Percentiles rank a stretch among this genome's conserved stretches.
phyloP scores from a whole-genome alignment of 2,329 filamentous ascomycete genomes.

The Pseudogymnoascus sp. region DNA sequence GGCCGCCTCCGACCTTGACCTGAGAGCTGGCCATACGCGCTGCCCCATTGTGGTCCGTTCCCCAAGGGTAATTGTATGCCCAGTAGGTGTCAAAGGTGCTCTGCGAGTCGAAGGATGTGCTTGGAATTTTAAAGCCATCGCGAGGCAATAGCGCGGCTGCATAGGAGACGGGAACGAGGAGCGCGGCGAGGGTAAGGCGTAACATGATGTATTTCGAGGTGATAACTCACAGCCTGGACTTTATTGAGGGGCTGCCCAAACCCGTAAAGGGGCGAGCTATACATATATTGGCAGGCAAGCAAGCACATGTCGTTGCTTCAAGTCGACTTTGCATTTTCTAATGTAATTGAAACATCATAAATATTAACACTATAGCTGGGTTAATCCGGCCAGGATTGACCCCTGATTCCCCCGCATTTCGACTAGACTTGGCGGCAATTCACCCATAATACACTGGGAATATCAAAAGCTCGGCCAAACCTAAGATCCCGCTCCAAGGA shows the following conservation, averaged over 20 bases:
- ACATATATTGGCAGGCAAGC: not conserved
- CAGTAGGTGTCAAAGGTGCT: conserved; percentile 37
- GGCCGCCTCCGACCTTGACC: conserved; percentile 29
- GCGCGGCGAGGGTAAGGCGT: not conserved
- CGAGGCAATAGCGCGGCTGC: not conserved
- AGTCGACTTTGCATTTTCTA: not conserved
- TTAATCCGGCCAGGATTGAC: not conserved
- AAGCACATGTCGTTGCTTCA: not conserved
- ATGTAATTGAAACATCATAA: not conserved
- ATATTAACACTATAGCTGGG: not conserved
- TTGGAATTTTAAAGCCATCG: conserved; percentile 26
- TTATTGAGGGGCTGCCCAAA: not conserved
- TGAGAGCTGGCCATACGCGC: conserved; percentile 45
- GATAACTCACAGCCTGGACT: not conserved
- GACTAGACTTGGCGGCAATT: not conserved
- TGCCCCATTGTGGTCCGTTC: conserved; percentile 48
- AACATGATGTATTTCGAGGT: not conserved
- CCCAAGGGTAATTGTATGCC: conserved; percentile 49
- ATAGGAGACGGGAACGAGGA: not conserved
- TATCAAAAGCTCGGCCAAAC: not conserved
- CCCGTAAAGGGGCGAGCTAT: not conserved
- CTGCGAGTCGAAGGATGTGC: conserved; percentile 32
- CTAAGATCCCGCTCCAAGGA: not conserved
- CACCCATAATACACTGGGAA: not conserved
- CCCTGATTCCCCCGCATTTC: not conserved